These are phyloP conservation scores for Geotrichum citri-aurantii DNA, from an alignment of 1,139 yeast genomes.

Conservation along the genomic window DNA sequence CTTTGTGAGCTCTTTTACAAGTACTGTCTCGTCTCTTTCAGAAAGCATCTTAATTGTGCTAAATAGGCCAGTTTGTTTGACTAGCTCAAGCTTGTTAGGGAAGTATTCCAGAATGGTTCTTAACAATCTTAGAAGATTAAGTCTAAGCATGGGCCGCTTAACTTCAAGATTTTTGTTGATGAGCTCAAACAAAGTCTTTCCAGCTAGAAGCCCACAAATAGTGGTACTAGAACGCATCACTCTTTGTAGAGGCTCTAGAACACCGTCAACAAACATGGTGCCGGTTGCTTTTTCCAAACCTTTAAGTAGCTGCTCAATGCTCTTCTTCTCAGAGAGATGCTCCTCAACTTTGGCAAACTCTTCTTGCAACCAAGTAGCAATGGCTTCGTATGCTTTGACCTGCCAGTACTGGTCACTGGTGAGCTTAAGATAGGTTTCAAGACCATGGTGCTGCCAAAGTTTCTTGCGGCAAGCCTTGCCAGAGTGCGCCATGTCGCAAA, in stretches of 20 bases:
- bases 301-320: conserved; percentile 20
- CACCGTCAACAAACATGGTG: conserved; percentile 23
- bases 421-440: conserved; percentile 46
- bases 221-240: conserved; percentile 23
- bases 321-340: conserved; percentile 19
- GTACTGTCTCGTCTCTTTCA: conserved; percentile 13
- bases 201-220: conserved; percentile 21
- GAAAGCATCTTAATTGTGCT: background rate
- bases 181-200: conserved; percentile 18
- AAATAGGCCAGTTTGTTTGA: conserved; percentile 9
- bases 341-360: conserved; percentile 31
- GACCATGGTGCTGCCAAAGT: conserved; percentile 40
- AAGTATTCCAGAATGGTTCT: conserved; percentile 15
- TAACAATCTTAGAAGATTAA: conserved; percentile 24
- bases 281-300: conserved; percentile 24
- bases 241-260: conserved; percentile 25
- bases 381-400: conserved; percentile 58
- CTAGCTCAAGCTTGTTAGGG: conserved; percentile 6
- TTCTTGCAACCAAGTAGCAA: conserved; percentile 38
- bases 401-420: conserved; percentile 65
- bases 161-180: conserved; percentile 21
- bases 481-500: conserved; percentile 58
- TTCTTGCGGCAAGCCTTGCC: conserved; percentile 39
- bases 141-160: conserved; percentile 23
- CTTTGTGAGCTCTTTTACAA: conserved; percentile 15